Evolutionary conservation across 768 basidiomycete genomes (phyloP).

Genomic region (Clavulina sp.): DNA sequence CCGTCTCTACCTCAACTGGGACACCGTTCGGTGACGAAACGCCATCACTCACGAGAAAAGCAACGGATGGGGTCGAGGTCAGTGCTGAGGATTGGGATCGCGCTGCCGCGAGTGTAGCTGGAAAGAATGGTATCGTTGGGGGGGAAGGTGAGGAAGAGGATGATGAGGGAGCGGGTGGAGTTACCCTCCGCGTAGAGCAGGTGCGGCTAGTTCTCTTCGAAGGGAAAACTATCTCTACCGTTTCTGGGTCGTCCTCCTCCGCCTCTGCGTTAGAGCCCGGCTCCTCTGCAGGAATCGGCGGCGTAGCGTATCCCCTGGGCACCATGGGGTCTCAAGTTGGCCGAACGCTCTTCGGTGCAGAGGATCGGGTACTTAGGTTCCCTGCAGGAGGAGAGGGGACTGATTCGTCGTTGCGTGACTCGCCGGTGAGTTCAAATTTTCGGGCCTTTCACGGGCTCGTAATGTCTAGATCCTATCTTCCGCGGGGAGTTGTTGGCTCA

Average conservation of each 20-base stretch:
- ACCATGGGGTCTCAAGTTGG: slow-evolving; percentile 47
- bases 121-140: slow-evolving; percentile 12
- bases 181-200: slow-evolving; percentile 68
- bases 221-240: slow-evolving; percentile 33
- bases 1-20: too few relatives aligned
- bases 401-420: slow-evolving; percentile 55
- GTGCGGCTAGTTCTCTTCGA: slow-evolving; percentile 63
- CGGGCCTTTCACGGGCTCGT: background rate
- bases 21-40: too few relatives aligned
- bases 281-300: background rate
- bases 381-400: slow-evolving; percentile 85
- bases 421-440: slow-evolving; percentile 15
- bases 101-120: slow-evolving; percentile 4
- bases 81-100: background rate
- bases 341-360: slow-evolving; percentile 32
- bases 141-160: slow-evolving; percentile 18
- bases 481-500: slow-evolving; percentile 33
- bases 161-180: slow-evolving; percentile 29
- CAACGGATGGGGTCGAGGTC: too few relatives aligned
- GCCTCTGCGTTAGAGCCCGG: background rate
- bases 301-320: slow-evolving; percentile 29
- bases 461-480: background rate
- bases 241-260: background rate
- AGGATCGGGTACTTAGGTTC: slow-evolving; percentile 29
- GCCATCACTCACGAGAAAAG: too few relatives aligned